Conservation (phyloP, 1,139 yeast species). For the Yamadazyma buinensis region DNA sequence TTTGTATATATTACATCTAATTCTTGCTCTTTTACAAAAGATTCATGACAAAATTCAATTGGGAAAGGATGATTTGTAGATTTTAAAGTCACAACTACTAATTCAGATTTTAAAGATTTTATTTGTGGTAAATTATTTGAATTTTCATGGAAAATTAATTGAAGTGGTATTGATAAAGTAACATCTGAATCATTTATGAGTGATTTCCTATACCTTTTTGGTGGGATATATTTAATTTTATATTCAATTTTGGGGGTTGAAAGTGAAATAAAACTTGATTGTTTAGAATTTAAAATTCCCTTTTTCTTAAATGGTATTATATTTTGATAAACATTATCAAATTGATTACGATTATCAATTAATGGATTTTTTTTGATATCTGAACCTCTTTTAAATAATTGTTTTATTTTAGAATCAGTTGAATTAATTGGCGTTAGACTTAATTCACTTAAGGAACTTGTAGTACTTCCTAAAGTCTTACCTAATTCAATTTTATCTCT, state of each 20-base stretch:
- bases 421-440: constrained; percentile 15
- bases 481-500: constrained; percentile 31
- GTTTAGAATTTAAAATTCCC: constrained; percentile 31
- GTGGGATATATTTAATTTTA: constrained; percentile 30
- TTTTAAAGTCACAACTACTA: constrained; percentile 34
- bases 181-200: constrained; percentile 14
- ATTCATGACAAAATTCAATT: constrained; percentile 39
- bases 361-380: constrained; percentile 3
- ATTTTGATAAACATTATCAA: constrained; percentile 30
- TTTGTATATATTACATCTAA: constrained; percentile 19
- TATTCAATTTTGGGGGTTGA: constrained; percentile 35
- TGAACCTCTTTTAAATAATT: constrained; percentile 22
- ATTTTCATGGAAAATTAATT: constrained; percentile 24
- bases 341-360: constrained; percentile 7
- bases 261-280: constrained; percentile 27
- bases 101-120: constrained; percentile 30
- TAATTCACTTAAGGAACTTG: constrained; percentile 8
- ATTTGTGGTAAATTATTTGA: constrained; percentile 22
- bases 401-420: constrained; percentile 26
- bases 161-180: constrained; percentile 32
- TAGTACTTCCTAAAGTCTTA: constrained; percentile 14
- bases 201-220: constrained; percentile 21
- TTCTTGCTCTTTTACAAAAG: constrained; percentile 30
- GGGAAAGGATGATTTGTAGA: constrained; percentile 37
- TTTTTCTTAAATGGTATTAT: constrained; percentile 33